Conservation (phyloP, 352 stramenopile species). For the Phytophthora fragariae region DNA sequence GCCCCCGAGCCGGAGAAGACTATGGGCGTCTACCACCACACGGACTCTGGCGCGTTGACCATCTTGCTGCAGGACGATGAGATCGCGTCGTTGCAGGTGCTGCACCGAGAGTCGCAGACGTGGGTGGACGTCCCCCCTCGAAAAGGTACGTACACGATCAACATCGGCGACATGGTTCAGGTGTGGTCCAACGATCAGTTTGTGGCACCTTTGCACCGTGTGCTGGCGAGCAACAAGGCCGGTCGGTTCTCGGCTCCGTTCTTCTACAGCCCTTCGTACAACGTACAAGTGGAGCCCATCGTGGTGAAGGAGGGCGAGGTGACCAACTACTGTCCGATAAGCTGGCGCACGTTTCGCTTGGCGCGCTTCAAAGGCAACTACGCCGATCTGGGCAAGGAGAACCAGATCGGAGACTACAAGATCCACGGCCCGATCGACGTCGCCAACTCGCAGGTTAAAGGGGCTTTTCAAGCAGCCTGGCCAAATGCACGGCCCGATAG, state of each 20-base stretch:
- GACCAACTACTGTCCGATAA: slow-evolving; percentile 72
- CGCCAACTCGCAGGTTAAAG: slow-evolving; percentile 5
- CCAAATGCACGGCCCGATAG: no score
- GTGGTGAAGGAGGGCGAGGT: slow-evolving; percentile 35
- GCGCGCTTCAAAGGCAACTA: slow-evolving; percentile 27
- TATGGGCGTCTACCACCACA: slow-evolving; percentile 68
- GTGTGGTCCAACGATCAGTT: slow-evolving; percentile 68
- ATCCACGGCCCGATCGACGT: slow-evolving; percentile 8
- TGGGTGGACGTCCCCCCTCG: slow-evolving; percentile 52
- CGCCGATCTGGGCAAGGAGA: slow-evolving; percentile 19
- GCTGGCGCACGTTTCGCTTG: slow-evolving; percentile 89
- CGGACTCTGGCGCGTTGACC: slow-evolving; percentile 52
- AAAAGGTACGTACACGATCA: slow-evolving; percentile 65
- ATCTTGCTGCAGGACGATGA: slow-evolving; percentile 61
- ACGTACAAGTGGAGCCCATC: slow-evolving; percentile 64
- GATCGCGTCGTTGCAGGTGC: slow-evolving; percentile 57
- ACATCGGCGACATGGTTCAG: slow-evolving; percentile 68
- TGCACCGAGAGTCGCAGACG: slow-evolving; percentile 48
- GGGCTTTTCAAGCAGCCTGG: no score
- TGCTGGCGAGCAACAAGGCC: slow-evolving; percentile 37
- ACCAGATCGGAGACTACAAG: slow-evolving; percentile 23
- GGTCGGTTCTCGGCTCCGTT: slow-evolving; percentile 61
- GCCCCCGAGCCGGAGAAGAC: slow-evolving; percentile 45
- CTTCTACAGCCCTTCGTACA: slow-evolving; percentile 77
- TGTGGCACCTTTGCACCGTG: slow-evolving; percentile 56